Conservation (phyloP, 1,139 yeast genomes). For the Lodderomyces orthopsilosis region DNA sequence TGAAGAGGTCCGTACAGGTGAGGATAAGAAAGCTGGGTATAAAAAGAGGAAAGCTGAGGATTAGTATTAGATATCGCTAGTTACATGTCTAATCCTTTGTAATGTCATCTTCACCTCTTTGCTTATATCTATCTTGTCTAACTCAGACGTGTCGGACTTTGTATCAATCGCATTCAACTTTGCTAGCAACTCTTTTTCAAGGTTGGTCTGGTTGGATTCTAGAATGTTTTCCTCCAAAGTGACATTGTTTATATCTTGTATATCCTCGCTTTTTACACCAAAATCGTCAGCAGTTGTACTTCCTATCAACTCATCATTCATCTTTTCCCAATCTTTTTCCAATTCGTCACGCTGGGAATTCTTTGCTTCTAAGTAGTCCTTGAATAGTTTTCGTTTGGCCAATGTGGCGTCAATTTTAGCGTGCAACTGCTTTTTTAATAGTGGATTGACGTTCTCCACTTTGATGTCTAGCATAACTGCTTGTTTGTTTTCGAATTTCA, state of each 20-base stretch:
- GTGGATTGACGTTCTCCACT: conserved; percentile 16
- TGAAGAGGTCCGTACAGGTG: conserved; percentile 45
- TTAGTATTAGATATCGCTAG: neutral
- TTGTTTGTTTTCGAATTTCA: conserved; percentile 55
- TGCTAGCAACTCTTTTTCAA: conserved; percentile 16
- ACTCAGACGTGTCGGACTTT: conserved; percentile 23
- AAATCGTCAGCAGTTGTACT: conserved; percentile 43
- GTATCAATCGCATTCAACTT: conserved; percentile 14
- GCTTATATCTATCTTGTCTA: conserved; percentile 25
- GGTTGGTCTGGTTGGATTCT: conserved; percentile 20
- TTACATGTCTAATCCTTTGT: neutral
- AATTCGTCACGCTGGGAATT: conserved; percentile 29
- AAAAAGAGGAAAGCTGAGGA: conserved; percentile 50
- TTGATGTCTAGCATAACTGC: conserved; percentile 36
- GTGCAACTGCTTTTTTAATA: conserved; percentile 31
- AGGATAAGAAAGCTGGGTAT: conserved; percentile 52
- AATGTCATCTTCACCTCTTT: conserved; percentile 3
- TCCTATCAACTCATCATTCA: conserved; percentile 44
- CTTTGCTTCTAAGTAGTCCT: conserved; percentile 29
- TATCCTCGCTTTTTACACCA: conserved; percentile 59
- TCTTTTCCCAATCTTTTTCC: conserved; percentile 47
- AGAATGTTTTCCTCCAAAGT: conserved; percentile 28
- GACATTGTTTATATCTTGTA: conserved; percentile 50
- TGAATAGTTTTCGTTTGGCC: conserved; percentile 31
- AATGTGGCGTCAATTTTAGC: conserved; percentile 27